Evolutionary conservation across 2,329 filamentous ascomycete genomes (phyloP).

Genomic region (Colletotrichum sp.): DNA sequence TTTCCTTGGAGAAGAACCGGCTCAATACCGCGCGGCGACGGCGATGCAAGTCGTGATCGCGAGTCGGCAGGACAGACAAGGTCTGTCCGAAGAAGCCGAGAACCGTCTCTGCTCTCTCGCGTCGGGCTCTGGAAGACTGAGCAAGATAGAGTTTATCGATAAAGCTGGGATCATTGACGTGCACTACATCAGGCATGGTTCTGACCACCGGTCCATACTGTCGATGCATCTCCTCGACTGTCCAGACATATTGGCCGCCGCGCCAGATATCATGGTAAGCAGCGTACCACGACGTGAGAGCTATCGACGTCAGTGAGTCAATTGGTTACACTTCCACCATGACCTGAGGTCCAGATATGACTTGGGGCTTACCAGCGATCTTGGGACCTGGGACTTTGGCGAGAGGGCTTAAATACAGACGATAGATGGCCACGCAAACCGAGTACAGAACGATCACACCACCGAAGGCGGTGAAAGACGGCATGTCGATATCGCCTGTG

Average conservation of each 20-base stretch:
- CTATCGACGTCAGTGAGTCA: not conserved
- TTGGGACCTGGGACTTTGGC: not conserved
- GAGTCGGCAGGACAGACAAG: not conserved
- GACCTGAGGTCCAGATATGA: not conserved
- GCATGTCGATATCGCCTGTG: not conserved
- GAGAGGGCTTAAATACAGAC: not conserved
- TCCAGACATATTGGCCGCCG: not conserved
- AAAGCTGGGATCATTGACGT: not conserved
- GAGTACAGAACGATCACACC: not conserved
- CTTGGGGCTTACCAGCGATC: not conserved
- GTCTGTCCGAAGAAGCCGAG: not conserved
- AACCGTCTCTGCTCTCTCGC: not conserved
- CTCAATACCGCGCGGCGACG: not conserved
- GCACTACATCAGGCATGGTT: not conserved
- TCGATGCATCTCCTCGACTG: not conserved
- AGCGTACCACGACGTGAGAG: not conserved
- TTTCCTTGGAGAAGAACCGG: not conserved
- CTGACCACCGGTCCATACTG: not conserved
- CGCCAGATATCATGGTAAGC: not conserved
- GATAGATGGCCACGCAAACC: not conserved
- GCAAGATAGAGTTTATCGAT: not conserved
- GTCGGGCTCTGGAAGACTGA: not conserved
- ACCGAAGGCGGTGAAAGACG: not conserved
- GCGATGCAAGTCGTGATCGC: not conserved
- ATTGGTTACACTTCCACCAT: fast-evolving